Evolutionary conservation across 768 basidiomycete genomes (phyloP).

Genomic region (Suillus decipiens): DNA sequence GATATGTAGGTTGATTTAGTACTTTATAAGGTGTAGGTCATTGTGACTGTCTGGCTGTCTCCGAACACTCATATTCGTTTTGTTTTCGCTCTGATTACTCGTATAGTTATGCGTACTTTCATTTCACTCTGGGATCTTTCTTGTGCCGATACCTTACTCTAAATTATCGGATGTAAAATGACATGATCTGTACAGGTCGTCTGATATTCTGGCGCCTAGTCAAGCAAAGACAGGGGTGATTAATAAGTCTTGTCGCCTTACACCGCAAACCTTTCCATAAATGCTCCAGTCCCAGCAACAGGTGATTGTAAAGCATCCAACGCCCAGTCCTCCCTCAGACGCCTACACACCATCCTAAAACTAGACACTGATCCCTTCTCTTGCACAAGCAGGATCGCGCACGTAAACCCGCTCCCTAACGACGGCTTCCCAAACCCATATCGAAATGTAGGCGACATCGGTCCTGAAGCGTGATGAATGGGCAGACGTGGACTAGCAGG

Average conservation of each 20-base stretch:
- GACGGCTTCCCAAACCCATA: slow-evolving; percentile 29
- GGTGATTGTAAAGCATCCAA: slow-evolving; percentile 38
- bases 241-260: slow-evolving; percentile 10
- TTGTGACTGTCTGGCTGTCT: background rate
- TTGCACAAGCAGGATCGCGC: slow-evolving; percentile 75
- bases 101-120: slow-evolving; percentile 1
- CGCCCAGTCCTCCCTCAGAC: slow-evolving; percentile 70
- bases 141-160: background rate
- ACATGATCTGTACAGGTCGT: background rate
- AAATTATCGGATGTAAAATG: slow-evolving; percentile 3
- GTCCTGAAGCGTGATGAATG: slow-evolving; percentile 26
- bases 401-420: slow-evolving; percentile 42
- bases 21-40: background rate
- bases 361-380: slow-evolving; percentile 92
- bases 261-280: slow-evolving; percentile 41
- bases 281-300: slow-evolving; percentile 35
- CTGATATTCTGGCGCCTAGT: background rate
- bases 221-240: background rate
- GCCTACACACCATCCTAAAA: slow-evolving; percentile 76
- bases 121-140: background rate
- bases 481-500: slow-evolving; percentile 29
- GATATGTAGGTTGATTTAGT: background rate
- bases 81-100: background rate
- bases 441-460: slow-evolving; percentile 26
- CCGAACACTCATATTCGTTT: background rate